Evolutionary conservation across 169 alveolate genomes (phyloP).

Genomic region (Plasmodium gallinaceum): DNA sequence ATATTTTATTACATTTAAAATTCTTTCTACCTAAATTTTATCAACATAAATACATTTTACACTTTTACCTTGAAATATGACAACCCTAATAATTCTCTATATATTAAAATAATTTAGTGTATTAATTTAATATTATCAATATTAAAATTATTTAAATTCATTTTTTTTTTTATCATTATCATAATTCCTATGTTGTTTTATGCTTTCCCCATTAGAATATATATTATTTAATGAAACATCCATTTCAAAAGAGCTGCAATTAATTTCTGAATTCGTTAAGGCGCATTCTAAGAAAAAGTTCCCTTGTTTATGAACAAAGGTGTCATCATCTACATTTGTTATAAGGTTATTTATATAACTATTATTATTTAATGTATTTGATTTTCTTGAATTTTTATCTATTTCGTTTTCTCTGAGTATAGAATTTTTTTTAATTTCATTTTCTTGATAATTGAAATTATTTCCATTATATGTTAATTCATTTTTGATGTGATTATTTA

Average conservation of each 20-base stretch:
- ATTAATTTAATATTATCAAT: no score
- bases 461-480: conserved; percentile 33
- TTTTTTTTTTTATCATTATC: conserved; percentile 6
- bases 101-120: no score
- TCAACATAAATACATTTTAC: no score
- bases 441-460: conserved; percentile 18
- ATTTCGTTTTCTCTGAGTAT: conserved; percentile 18
- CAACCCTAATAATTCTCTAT: no score
- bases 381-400: conserved; percentile 29
- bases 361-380: conserved; percentile 61
- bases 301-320: conserved; percentile 61
- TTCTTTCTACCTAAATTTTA: no score
- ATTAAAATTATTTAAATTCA: background rate
- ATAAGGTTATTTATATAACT: conserved; percentile 72
- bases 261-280: conserved; percentile 61
- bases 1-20: no score
- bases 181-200: conserved; percentile 4
- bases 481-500: conserved; percentile 16
- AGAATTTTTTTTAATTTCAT: conserved; percentile 5
- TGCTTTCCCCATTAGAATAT: conserved; percentile 15
- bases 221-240: conserved; percentile 46
- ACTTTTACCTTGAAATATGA: no score
- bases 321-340: conserved; percentile 73
- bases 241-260: conserved; percentile 64
- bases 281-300: conserved; percentile 68